Conservation (phyloP, 169 alveolate species). For the Plasmodium falciparum region DNA sequence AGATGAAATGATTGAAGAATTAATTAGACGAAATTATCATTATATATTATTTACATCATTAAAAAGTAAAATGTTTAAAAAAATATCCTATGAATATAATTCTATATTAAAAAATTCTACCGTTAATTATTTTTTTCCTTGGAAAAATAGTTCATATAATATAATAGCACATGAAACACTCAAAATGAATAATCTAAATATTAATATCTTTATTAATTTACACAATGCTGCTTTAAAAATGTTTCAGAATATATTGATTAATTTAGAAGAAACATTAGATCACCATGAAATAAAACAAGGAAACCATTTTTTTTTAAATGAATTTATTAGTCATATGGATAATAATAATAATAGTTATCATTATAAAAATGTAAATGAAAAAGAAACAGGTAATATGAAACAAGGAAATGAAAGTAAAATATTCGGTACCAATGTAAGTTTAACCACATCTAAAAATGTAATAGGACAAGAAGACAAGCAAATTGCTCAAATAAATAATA, state of each 20-base stretch:
- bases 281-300: constrained; percentile 10
- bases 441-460: constrained; percentile 30
- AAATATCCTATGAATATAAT: constrained; percentile 62
- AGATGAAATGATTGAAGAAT: constrained; percentile 51
- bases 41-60: constrained; percentile 67
- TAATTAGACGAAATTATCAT: constrained; percentile 70
- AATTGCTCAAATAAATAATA: constrained; percentile 37
- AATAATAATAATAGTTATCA: constrained; percentile 18
- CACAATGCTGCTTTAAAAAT: constrained; percentile 47
- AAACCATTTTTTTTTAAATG: constrained; percentile 23
- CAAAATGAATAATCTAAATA: constrained; percentile 32
- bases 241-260: constrained; percentile 24
- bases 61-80: constrained; percentile 58
- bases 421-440: constrained; percentile 1
- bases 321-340: constrained; percentile 22
- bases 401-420: constrained; percentile 7
- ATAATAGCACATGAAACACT: constrained; percentile 63
- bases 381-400: not conserved
- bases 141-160: constrained; percentile 69
- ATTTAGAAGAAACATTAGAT: constrained; percentile 35
- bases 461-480: constrained; percentile 25
- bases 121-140: constrained; percentile 62
- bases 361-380: constrained; percentile 28
- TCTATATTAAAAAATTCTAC: constrained; percentile 62
- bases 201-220: constrained; percentile 51